Percentiles rank a stretch among this genome's conserved stretches.
phyloP scores from a whole-genome alignment of 2,329 filamentous ascomycete genomes.

The Chrysoporthe cubensis region DNA sequence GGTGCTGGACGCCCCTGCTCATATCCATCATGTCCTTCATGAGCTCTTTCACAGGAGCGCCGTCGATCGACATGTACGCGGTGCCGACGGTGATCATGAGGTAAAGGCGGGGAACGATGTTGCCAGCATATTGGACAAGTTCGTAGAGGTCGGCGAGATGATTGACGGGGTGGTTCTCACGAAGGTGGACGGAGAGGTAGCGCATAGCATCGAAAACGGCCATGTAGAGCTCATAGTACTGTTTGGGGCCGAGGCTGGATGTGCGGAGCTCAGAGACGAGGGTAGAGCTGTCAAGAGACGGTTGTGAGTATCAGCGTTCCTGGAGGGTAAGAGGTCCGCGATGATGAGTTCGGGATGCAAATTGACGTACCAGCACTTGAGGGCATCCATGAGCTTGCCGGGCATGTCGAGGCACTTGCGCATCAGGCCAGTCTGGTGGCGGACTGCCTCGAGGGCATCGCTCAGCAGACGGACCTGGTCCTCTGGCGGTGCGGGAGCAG shows the following conservation, averaged over 20 bases:
- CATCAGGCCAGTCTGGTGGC: constrained; percentile 96
- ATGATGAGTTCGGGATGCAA: background rate
- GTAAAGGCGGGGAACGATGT: constrained; percentile 94
- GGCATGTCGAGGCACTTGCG: constrained; percentile 96
- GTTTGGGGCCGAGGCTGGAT: constrained; percentile 95
- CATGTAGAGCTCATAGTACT: constrained; percentile 99
- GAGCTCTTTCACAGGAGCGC: constrained; percentile 98
- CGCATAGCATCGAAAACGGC: constrained; percentile 96
- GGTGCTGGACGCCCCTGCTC: constrained; percentile 96
- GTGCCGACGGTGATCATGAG: constrained; percentile 99
- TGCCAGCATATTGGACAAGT: constrained; percentile 96
- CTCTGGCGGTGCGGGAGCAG: constrained; percentile 67
- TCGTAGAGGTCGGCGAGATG: constrained; percentile 98
- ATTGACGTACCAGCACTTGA: constrained; percentile 91
- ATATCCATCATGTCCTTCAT: constrained; percentile 99
- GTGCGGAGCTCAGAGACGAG: constrained; percentile 98
- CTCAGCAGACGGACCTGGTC: constrained; percentile 92
- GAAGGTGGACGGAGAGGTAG: constrained; percentile 93
- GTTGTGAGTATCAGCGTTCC: constrained; percentile 21
- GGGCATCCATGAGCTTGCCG: constrained; percentile 98
- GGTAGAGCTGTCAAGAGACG: constrained; percentile 70
- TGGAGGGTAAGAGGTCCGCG: background rate
- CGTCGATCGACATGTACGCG: constrained; percentile 97
- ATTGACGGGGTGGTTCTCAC: constrained; percentile 96
- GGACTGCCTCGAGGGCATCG: constrained; percentile 94